Conservation (phyloP, 1,284 basidiomycete species). For the Ustanciosporium gigantosporum region DNA sequence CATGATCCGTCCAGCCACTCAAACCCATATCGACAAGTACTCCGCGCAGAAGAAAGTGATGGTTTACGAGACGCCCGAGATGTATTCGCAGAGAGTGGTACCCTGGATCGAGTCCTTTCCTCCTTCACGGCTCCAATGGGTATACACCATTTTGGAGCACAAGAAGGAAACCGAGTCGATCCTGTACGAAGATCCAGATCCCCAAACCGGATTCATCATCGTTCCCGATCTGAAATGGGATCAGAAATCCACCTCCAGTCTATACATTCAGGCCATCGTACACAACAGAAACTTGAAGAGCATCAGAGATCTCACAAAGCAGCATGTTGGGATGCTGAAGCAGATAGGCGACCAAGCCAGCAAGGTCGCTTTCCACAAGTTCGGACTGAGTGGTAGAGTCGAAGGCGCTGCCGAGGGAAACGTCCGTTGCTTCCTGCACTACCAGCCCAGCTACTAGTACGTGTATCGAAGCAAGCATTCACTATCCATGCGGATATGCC, state of each 20-base stretch:
- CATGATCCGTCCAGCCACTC: slow-evolving; percentile 48
- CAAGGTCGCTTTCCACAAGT: slow-evolving; percentile 68
- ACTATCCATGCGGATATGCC: background rate
- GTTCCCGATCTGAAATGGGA: slow-evolving; percentile 70
- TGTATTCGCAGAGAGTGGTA: slow-evolving; percentile 42
- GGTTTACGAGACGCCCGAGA: slow-evolving; percentile 53
- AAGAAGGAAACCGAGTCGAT: slow-evolving; percentile 78
- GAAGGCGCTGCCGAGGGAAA: slow-evolving; percentile 16
- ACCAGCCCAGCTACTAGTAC: slow-evolving; percentile 92
- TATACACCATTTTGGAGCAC: slow-evolving; percentile 81
- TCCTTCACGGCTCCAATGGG: slow-evolving; percentile 72
- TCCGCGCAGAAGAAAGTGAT: slow-evolving; percentile 74
- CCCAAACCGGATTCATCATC: slow-evolving; percentile 69
- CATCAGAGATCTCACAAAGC: slow-evolving; percentile 64
- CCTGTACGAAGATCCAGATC: slow-evolving; percentile 69
- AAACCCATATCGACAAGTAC: slow-evolving; percentile 69
- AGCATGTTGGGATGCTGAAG: slow-evolving; percentile 73
- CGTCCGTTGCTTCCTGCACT: slow-evolving; percentile 84
- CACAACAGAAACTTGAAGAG: slow-evolving; percentile 57
- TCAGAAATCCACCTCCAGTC: slow-evolving; percentile 67
- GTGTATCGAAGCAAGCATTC: slow-evolving; percentile 56
- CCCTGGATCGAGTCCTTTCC: slow-evolving; percentile 56
- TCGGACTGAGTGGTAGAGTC: slow-evolving; percentile 68
- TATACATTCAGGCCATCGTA: slow-evolving; percentile 62
- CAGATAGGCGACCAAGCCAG: slow-evolving; percentile 70